These are phyloP conservation scores for Plectranthus barbatus DNA, from an alignment of 257 asterid genomes.

Conservation along the genomic window DNA sequence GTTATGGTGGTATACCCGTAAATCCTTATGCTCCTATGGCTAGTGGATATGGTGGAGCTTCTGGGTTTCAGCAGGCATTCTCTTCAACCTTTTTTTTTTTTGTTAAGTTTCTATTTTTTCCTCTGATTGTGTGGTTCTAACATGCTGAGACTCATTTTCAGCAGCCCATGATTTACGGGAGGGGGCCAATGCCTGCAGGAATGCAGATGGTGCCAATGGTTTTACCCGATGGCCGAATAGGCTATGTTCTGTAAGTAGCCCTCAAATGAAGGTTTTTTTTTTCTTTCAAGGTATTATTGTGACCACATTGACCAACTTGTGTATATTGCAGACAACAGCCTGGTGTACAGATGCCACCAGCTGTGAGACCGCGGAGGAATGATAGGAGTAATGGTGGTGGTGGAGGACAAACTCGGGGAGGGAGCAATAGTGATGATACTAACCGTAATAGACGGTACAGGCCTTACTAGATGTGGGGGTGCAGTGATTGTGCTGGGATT, in stretches of 20 bases:
- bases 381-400: conserved; percentile 58
- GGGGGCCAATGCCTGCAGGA: conserved; percentile 97
- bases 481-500: conserved; percentile 23
- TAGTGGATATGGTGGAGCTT: conserved; percentile 64
- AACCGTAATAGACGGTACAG: conserved; percentile 66
- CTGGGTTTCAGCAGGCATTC: conserved; percentile 81
- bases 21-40: conserved; percentile 64
- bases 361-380: conserved; percentile 70
- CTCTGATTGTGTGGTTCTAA: conserved; percentile 1
- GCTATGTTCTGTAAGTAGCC: conserved; percentile 91
- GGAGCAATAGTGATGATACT: conserved; percentile 46
- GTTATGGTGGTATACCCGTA: conserved; percentile 67
- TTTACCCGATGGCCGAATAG: conserved; percentile 93
- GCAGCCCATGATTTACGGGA: conserved; percentile 94
- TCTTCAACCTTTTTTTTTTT: not conserved
- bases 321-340: conserved; percentile 74
- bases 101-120: not conserved
- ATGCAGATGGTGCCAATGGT: conserved; percentile 99
- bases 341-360: conserved; percentile 68
- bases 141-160: not conserved
- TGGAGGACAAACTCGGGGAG: conserved; percentile 48
- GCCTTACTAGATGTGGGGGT: conserved; percentile 82
- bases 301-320: not conserved
- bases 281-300: not conserved
- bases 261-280: not conserved